phyloP scores from a whole-genome alignment of 352 stramenopile genomes.

The Pythium rhizo-oryzae region DNA sequence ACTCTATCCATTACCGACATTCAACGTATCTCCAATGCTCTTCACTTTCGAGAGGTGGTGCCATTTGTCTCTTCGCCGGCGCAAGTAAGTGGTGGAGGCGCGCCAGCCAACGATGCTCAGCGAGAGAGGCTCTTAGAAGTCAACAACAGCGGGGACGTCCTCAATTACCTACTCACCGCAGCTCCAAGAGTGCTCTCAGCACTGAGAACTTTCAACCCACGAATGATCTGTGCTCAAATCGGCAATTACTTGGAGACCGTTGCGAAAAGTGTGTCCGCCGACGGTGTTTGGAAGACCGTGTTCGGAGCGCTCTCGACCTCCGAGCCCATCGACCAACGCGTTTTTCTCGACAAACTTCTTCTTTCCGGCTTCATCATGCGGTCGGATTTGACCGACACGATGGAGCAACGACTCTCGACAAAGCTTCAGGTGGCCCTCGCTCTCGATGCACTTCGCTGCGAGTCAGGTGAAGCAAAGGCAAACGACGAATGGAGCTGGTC shows the following conservation, averaged over 20 bases:
- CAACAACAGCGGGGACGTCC: constrained; percentile 40
- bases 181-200: constrained; percentile 22
- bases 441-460: constrained; percentile 45
- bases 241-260: constrained; percentile 37
- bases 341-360: constrained; percentile 50
- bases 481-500: constrained; percentile 32
- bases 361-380: constrained; percentile 36
- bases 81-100: not conserved
- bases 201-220: constrained; percentile 39
- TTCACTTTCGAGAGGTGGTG: constrained; percentile 46
- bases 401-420: constrained; percentile 30
- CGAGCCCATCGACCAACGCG: constrained; percentile 42
- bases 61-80: constrained; percentile 3
- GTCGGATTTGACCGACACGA: not conserved
- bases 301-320: constrained; percentile 35
- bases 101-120: not conserved
- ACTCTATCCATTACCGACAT: constrained; percentile 36
- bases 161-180: constrained; percentile 34
- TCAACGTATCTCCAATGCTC: constrained; percentile 40
- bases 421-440: constrained; percentile 46
- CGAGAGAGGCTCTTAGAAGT: constrained; percentile 42
- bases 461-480: constrained; percentile 25
- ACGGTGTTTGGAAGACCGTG: constrained; percentile 49
- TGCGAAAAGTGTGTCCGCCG: constrained; percentile 33
- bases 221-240: constrained; percentile 36